Percentiles rank a stretch among this genome's conserved stretches.
phyloP scores from a whole-genome alignment of 495 filamentous ascomycete genomes.

The Aspergillus hancockii region DNA sequence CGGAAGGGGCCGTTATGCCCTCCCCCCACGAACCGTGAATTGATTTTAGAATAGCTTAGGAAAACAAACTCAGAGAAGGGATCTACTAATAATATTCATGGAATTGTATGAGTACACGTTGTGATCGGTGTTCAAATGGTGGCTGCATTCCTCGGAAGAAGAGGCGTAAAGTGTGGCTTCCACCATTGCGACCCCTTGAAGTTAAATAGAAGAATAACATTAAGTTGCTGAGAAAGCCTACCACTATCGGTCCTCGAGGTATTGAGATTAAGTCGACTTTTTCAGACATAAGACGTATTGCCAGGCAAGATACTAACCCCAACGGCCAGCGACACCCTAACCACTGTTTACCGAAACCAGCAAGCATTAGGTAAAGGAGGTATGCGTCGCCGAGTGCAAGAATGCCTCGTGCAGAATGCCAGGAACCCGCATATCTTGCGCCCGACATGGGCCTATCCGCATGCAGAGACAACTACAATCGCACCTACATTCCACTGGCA shows the following conservation, averaged over 20 bases:
- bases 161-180: no score
- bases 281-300: not conserved
- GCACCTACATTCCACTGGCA: not conserved
- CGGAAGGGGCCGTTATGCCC: no score
- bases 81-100: no score
- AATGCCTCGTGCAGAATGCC: not conserved
- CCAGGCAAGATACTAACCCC: not conserved
- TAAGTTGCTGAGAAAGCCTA: not conserved
- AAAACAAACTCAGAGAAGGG: no score
- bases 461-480: not conserved
- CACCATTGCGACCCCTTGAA: not conserved
- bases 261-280: not conserved
- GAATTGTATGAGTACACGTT: no score
- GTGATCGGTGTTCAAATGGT: no score
- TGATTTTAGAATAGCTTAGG: no score
- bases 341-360: not conserved
- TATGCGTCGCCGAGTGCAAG: not conserved
- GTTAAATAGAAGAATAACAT: not conserved
- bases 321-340: not conserved
- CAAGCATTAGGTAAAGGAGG: not conserved
- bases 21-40: no score
- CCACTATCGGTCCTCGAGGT: no score
- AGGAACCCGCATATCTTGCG: not conserved
- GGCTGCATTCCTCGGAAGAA: no score
- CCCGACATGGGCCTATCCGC: not conserved